A percentile compares a stretch with the other conserved stretches of the same genome.
Evolutionary conservation across 169 alveolate genomes (phyloP).

Genomic region (Cryptosporidium ubiquitum): DNA sequence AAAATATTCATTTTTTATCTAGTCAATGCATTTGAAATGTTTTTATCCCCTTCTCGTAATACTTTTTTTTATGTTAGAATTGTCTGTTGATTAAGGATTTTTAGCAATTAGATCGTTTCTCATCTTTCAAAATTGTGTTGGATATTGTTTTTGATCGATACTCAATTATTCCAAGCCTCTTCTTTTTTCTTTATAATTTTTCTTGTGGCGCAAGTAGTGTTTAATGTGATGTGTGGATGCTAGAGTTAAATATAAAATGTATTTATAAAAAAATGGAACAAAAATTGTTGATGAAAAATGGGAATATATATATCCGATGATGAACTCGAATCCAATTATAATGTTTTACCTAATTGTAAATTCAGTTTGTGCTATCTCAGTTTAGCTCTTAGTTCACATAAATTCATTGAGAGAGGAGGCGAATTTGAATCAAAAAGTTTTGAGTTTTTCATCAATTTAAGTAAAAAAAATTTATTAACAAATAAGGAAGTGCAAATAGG

Average conservation of each 20-base stretch:
- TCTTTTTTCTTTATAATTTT: neutral
- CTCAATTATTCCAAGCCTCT: neutral
- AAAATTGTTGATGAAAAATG: neutral
- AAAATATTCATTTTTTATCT: too few species aligned
- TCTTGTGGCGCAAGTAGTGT: neutral
- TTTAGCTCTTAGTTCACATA: conserved; percentile 1
- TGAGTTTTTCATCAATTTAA: conserved; percentile 5
- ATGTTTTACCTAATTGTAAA: neutral
- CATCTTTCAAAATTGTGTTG: too few species aligned
- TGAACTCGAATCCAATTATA: too few species aligned
- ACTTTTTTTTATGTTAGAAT: too few species aligned
- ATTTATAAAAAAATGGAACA: neutral
- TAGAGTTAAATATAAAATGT: too few species aligned
- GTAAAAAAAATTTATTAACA: neutral
- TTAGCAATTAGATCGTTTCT: neutral
- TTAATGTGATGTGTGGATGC: neutral
- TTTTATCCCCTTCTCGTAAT: too few species aligned
- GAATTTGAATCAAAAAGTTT: neutral
- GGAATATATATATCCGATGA: conserved; percentile 2
- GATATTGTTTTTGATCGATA: neutral
- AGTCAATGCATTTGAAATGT: too few species aligned
- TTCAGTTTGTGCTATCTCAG: neutral
- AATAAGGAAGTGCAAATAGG: conserved; percentile 3
- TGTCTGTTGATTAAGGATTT: too few species aligned
- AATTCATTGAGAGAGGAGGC: neutral